These are phyloP conservation scores for Rhynchospora pubera DNA, from an alignment of 176 grass and related monocot genomes.

Conservation along the genomic window DNA sequence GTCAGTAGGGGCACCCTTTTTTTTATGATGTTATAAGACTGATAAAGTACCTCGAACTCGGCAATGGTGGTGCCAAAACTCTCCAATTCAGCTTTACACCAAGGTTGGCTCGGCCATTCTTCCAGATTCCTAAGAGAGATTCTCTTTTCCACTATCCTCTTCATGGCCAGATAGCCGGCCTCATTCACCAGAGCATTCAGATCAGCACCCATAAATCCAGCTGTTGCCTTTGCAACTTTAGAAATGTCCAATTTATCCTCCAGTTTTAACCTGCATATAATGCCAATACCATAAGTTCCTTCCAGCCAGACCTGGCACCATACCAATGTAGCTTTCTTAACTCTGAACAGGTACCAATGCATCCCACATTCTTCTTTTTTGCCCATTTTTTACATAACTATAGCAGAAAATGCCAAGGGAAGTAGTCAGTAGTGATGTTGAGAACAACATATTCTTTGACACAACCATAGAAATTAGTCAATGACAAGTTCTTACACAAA, in stretches of 20 bases:
- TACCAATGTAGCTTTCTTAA: neutral
- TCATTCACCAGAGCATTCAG: constrained; percentile 66
- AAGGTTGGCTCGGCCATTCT: constrained; percentile 70
- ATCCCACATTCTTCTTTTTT: too few relatives aligned
- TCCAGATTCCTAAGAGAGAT: constrained; percentile 12
- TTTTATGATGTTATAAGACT: neutral
- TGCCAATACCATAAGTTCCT: neutral
- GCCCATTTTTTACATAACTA: too few relatives aligned
- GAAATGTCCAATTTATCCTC: constrained; percentile 67
- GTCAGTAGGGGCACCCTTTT: too few relatives aligned
- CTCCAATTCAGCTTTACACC: constrained; percentile 45
- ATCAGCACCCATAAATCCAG: constrained; percentile 92
- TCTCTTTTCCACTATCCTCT: constrained; percentile 58
- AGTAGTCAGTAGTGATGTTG: too few relatives aligned
- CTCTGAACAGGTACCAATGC: too few relatives aligned
- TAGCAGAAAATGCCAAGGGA: too few relatives aligned
- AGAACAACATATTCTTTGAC: too few relatives aligned
- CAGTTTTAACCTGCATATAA: constrained; percentile 32
- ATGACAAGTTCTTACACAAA: neutral
- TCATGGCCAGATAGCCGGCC: constrained; percentile 83
- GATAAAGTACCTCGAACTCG: constrained; percentile 59
- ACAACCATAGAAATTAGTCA: neutral
- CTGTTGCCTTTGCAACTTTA: constrained; percentile 67
- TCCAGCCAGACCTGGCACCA: neutral
- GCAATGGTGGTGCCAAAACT: constrained; percentile 56